A percentile compares a stretch with the other conserved stretches of the same genome.
Conservation (phyloP, 2,329 filamentous ascomycete genomes). For the Colletotrichum coccodes region DNA sequence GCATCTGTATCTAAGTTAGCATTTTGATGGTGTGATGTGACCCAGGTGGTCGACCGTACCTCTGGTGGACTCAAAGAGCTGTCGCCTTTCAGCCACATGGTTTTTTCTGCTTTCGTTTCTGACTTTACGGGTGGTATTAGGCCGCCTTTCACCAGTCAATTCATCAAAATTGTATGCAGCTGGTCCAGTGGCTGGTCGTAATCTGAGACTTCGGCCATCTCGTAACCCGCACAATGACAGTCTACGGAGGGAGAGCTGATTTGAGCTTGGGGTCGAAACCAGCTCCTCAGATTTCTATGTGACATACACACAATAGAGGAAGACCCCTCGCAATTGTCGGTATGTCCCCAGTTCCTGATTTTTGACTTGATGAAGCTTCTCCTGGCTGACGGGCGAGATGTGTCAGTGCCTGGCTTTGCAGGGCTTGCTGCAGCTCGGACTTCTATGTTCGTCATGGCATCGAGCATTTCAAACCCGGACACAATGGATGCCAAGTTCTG, state of each 20-base stretch:
- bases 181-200: background rate
- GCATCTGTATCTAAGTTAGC: background rate
- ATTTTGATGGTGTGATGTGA: background rate
- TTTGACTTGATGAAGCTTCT: background rate
- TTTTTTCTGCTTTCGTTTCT: background rate
- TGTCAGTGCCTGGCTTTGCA: background rate
- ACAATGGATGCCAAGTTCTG: conserved; percentile 13
- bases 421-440: background rate
- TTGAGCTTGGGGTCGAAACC: background rate
- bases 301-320: no score
- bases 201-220: background rate
- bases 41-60: background rate
- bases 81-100: conserved; percentile 5
- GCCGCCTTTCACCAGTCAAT: background rate
- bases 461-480: conserved; percentile 23
- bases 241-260: background rate
- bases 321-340: background rate
- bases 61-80: background rate
- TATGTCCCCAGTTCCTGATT: background rate
- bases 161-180: background rate
- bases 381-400: background rate
- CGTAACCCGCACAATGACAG: background rate
- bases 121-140: background rate
- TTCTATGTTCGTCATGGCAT: conserved; percentile 2
- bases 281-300: no score